Evolutionary conservation across 1,284 basidiomycete genomes (phyloP).

Genomic region (Ustilago cynodontis): DNA sequence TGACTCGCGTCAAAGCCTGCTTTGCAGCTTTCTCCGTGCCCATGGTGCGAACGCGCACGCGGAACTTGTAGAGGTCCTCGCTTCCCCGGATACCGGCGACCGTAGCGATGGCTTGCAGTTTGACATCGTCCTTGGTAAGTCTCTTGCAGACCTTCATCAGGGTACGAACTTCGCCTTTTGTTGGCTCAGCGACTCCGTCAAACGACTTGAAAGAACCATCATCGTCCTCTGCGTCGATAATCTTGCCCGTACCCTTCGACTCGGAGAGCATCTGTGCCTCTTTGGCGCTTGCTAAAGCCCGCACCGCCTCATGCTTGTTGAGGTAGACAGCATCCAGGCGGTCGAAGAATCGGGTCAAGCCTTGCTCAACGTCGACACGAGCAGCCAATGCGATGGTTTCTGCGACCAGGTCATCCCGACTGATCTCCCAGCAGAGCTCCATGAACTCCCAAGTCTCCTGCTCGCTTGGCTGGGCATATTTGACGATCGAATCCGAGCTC

Average conservation of each 20-base stretch:
- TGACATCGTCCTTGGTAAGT: too few species aligned
- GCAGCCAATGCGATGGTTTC: conserved; percentile 7
- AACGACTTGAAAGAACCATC: not conserved
- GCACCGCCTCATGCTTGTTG: not conserved
- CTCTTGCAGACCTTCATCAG: too few species aligned
- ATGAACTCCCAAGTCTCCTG: conserved; percentile 15
- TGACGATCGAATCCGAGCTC: not conserved
- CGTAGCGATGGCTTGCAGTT: not conserved
- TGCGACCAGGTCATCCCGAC: not conserved
- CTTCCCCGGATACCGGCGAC: not conserved
- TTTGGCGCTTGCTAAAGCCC: conserved; percentile 11
- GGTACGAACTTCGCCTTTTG: too few species aligned
- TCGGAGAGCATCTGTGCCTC: conserved; percentile 17
- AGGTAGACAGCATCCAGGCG: not conserved
- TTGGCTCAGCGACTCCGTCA: too few species aligned
- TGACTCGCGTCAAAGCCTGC: too few species aligned
- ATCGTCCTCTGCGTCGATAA: not conserved
- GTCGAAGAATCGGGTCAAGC: not conserved
- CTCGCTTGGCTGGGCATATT: not conserved
- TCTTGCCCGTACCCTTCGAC: not conserved
- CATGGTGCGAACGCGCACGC: too few species aligned
- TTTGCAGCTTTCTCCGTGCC: too few species aligned
- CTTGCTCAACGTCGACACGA: not conserved
- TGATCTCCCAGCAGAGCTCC: conserved; percentile 3
- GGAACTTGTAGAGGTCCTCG: too few species aligned